Evolutionary conservation across 2,329 filamentous ascomycete species (phyloP).

Genomic region (Lecanoromycetidae sp.): DNA sequence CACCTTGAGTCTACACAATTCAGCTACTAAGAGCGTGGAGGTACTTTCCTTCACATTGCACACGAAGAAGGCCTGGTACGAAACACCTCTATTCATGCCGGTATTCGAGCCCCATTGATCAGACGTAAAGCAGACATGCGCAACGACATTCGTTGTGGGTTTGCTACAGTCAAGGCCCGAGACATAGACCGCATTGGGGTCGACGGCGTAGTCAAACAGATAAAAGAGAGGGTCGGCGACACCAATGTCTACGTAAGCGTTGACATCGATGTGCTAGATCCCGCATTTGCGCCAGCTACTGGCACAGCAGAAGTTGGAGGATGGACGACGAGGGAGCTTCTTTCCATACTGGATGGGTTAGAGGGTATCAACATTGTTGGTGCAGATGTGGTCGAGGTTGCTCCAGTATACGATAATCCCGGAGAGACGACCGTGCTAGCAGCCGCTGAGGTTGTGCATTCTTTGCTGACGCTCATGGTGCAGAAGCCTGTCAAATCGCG

Average conservation of each 20-base stretch:
- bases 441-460: constrained; percentile 43
- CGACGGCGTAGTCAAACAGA: constrained; percentile 34
- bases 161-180: constrained; percentile 41
- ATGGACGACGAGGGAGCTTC: constrained; percentile 42
- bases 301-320: constrained; percentile 44
- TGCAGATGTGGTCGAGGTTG: constrained; percentile 45
- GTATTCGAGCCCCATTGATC: constrained; percentile 41
- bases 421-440: constrained; percentile 43
- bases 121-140: constrained; percentile 39
- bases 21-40: constrained; percentile 14
- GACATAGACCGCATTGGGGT: constrained; percentile 41
- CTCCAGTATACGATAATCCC: constrained; percentile 43
- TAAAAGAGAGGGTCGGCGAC: constrained; percentile 36
- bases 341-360: constrained; percentile 42
- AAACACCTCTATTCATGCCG: constrained; percentile 45
- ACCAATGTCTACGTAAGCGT: constrained; percentile 44
- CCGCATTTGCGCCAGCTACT: constrained; percentile 39
- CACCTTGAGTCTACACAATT: background rate
- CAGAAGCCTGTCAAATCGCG: constrained; percentile 2
- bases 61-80: constrained; percentile 45
- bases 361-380: constrained; percentile 40
- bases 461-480: constrained; percentile 35
- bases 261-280: constrained; percentile 46
- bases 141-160: constrained; percentile 43
- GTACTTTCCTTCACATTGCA: constrained; percentile 45